Base-by-base conservation (phyloP, 2,329 filamentous ascomycete genomes). In the Penicillium crustosum region DNA sequence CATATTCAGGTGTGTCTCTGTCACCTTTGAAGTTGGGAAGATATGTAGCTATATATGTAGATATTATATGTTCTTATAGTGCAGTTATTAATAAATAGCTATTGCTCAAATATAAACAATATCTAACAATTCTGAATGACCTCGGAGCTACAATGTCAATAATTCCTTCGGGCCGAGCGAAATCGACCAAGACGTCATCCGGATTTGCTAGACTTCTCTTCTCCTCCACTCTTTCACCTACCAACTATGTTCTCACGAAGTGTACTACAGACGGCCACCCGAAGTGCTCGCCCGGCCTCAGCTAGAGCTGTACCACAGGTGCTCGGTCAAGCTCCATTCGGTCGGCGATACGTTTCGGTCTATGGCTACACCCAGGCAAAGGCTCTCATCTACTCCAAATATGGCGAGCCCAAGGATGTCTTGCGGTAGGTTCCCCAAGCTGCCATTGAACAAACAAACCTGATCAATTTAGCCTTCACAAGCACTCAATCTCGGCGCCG, bases 331-430 rank as follows among this genome's bases (percentile, higher is more conserved):
- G 53, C 58, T 57, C 56, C 56, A 44, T 15, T 68, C 25, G 63
- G 61, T 50, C 69, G 70, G 56, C 71, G 78, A 54, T 70, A 68
- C 57, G 74, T 81, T 49, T 78, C 79, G 38, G 75, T 76, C 23
- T 81, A 81, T 53, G 79, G 79, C 48, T 81, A 81, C 64, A 79
- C 75, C 7, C 79, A 81, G 61, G 73, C 79, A 3, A 81, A 81
- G 65, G 76, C 79, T 8, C 70, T 81, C 21, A 70, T 81, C 1
- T 81, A 80, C 60, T 75, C 75, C 25, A 76, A 77, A 67, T 77
- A 80, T 55, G 79, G 79, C 42, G 77, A 80, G 53, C 79, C 79
- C 2, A 75, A 79, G 60, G 79, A 81, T 68, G 79, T 80, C 35
- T 63, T 81, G 31, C 71, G 67, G 77, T 79, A 69, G 49, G 65